phyloP scores from a whole-genome alignment of 257 asterid genomes.

The Solanum pimpinellifolium region DNA sequence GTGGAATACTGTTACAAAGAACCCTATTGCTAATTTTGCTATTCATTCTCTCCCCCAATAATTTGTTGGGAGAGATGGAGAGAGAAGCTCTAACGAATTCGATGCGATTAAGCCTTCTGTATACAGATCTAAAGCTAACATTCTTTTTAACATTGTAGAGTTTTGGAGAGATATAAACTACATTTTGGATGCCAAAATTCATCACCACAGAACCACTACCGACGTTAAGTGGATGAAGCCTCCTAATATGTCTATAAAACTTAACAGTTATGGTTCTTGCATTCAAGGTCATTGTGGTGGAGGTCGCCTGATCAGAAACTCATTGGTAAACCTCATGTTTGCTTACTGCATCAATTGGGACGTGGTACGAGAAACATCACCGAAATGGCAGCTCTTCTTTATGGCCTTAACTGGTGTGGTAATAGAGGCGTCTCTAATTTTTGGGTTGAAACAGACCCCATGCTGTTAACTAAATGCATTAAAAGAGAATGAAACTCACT shows the following conservation, averaged over 20 bases:
- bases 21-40: background rate
- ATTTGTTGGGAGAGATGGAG: background rate
- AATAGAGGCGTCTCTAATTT: background rate
- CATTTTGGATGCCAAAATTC: background rate
- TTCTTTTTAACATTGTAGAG: background rate
- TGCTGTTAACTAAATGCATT: background rate
- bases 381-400: no score
- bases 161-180: background rate
- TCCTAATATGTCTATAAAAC: background rate
- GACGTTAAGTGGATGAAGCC: background rate
- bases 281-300: background rate
- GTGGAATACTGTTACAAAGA: background rate
- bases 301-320: background rate
- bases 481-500: background rate
- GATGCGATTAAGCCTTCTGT: no score
- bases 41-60: background rate
- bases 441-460: background rate
- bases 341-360: background rate
- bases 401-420: background rate
- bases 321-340: background rate
- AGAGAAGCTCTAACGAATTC: background rate
- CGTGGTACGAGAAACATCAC: background rate
- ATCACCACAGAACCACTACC: background rate
- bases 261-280: background rate
- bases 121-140: background rate